phyloP scores from a whole-genome alignment of 2,329 filamentous ascomycete genomes.

The Cladosporium sp. region DNA sequence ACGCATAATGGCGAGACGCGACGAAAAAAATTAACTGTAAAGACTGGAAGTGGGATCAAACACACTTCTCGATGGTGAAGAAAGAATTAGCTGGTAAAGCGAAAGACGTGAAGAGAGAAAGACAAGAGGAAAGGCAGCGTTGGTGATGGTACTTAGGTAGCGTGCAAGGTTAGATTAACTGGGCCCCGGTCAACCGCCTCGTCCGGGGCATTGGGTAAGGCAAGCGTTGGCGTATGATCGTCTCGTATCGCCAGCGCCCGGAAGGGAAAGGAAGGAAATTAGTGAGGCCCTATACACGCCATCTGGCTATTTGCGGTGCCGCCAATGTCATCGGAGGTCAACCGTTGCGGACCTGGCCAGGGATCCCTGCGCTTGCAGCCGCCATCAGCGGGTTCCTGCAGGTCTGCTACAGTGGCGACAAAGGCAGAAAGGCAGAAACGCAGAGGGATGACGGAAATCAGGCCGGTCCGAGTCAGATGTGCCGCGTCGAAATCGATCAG shows the following conservation, averaged over 20 bases:
- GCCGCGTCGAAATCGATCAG: not conserved
- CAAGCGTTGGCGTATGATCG: slow-evolving; percentile 12
- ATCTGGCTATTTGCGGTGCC: slow-evolving; percentile 9
- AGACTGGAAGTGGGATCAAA: slow-evolving; percentile 12
- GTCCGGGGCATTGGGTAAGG: slow-evolving; percentile 14
- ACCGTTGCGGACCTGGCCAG: not conserved
- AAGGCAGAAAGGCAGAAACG: not conserved
- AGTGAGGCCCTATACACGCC: slow-evolving; percentile 13
- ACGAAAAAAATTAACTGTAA: slow-evolving; percentile 15
- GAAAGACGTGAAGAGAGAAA: slow-evolving; percentile 18
- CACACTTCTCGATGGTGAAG: slow-evolving; percentile 7
- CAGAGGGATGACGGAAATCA: not conserved
- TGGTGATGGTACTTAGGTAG: slow-evolving; percentile 7
- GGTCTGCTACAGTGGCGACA: not conserved
- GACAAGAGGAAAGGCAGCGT: slow-evolving; percentile 11
- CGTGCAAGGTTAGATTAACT: not conserved
- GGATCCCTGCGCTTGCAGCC: not conserved
- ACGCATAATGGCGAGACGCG: slow-evolving; percentile 17
- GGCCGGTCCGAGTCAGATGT: not conserved
- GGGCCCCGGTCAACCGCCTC: slow-evolving; percentile 11
- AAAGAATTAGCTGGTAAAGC: slow-evolving; percentile 17
- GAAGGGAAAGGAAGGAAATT: slow-evolving; percentile 2
- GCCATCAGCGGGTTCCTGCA: slow-evolving; percentile 18
- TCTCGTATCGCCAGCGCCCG: slow-evolving; percentile 17
- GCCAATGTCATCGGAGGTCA: slow-evolving; percentile 10